A percentile compares a stretch with the other conserved stretches of the same genome.
Evolutionary conservation across 2,329 filamentous ascomycete species (phyloP).

Genomic region (Colletotrichum tamarilloi): DNA sequence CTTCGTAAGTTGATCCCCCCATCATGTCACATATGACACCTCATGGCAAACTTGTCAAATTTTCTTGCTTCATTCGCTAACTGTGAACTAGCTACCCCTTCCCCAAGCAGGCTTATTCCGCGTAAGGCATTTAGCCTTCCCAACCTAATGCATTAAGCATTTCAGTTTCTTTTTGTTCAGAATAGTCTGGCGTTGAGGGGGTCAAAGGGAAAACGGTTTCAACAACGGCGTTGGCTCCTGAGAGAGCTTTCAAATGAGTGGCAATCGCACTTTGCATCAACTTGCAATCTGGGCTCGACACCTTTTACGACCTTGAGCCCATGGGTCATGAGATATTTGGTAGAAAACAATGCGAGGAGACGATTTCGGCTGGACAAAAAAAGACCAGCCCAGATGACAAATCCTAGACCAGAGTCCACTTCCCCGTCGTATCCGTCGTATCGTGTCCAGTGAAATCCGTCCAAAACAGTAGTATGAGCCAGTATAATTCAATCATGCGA

Average conservation of each 20-base stretch:
- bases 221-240: constrained; percentile 60
- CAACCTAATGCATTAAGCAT: constrained; percentile 33
- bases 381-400: constrained; percentile 14
- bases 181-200: constrained; percentile 55
- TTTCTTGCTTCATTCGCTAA: constrained; percentile 29
- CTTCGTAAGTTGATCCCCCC: constrained; percentile 77
- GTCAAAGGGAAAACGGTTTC: constrained; percentile 60
- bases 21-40: neutral
- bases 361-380: constrained; percentile 12
- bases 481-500: constrained; percentile 10
- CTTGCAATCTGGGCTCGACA: constrained; percentile 44
- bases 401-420: constrained; percentile 9
- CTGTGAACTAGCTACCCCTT: constrained; percentile 73
- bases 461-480: constrained; percentile 22
- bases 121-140: constrained; percentile 47
- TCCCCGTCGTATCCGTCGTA: constrained; percentile 7
- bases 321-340: constrained; percentile 33
- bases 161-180: constrained; percentile 26
- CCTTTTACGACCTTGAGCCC: constrained; percentile 54
- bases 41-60: neutral
- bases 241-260: constrained; percentile 46
- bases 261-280: constrained; percentile 39
- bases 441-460: constrained; percentile 27
- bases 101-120: constrained; percentile 81
- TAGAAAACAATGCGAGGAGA: constrained; percentile 24